Evolutionary conservation across 1,284 basidiomycete species (phyloP), one percentile per base, ranked within the genome.

Genomic region (Puccinia triticina): DNA sequence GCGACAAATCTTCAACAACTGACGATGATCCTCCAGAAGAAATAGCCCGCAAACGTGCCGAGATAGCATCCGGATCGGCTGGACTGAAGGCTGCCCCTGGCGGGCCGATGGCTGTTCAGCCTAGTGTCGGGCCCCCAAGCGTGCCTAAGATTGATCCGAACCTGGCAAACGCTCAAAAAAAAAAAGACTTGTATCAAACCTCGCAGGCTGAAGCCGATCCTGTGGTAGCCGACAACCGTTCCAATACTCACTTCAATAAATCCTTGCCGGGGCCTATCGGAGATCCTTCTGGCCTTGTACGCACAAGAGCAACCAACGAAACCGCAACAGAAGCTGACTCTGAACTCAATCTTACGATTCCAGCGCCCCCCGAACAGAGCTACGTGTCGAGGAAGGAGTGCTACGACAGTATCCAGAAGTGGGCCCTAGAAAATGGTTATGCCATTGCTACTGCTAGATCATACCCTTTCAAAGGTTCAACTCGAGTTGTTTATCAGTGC

Each of bases 211-310:
- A 83, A 34, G 53, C 53, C 29, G 72, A 76, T 46, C 64, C 69
- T 29, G 55, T 67, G 50, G 48, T 23, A 14, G 1, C 29, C n/a
- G 77, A 83, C 53, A 55, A 76, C 46, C 43, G 67, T 50, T 80
- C 85, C 10, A 89, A 90, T 82, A 87, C 91, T 23, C 94, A 95
- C 86, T 93, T 94, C 0, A 94, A 95, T 85, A 89, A 92, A 1
- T 61, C 78, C 37, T 40, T 81, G n/a, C 69, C 78, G 11, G 78
- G 78, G 0, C 88, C 89, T 1, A 86, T 88, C 0, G 83, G 82
- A 34, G 88, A 88, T n/a, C 89, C 89, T 43, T 87, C 89, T 32
- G 87, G 85, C 37, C 90, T 90, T 3, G 91, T 92, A 0, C 91
- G 89, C 84, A 92, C 93, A 85, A 90, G 92, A 53, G 88, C 89